Evolutionary conservation across 371 early-diverging fungal species (phyloP), one percentile per base, ranked within the genome.

Genomic region (Coemansia sp.): DNA sequence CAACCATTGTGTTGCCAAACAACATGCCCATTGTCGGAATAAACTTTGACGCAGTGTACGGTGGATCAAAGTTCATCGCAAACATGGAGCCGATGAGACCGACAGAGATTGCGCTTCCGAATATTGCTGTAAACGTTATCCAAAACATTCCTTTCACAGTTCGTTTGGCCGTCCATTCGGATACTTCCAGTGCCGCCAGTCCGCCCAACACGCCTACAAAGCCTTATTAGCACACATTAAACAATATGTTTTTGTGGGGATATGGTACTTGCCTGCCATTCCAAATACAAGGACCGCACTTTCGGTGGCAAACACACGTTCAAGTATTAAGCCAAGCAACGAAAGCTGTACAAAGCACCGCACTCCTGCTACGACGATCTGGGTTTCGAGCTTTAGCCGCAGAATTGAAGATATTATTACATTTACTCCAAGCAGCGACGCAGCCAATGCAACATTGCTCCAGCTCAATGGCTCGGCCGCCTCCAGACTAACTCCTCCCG

Each of bases 21-120:
- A 94, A 69, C 89, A 94, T 90, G 19, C 94, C 96, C 60, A 94
- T 62, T 17, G 89, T 89, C 9, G 96, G 95, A 51, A 96, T 89
- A 70, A 92, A 96, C 52, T 89, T 83, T 58, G 87, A 88, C 1
- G 95, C 91, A 2, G 82, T 61, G 79, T 84, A 90, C 63, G 90
- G 86, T 2, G 92, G 91, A 19, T 82, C 66, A 54, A 90, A 86
- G 21, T 85, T 84, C 86, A 95, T 89, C 1, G 94, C 91, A 68
- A 56, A 78, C 2, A 40, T 58, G 13, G 73, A 65, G 3, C 72
- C 81, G n/a, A 72, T 21, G 15, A 80, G 58, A 0, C 81, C 73
- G 17, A 81, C 66, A 15, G 41, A 6, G n/a, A 76, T 52, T 1
- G 81, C 65, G 32, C 81, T 80, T 23, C 63, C 69, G 48, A 65